Base-by-base conservation (phyloP, 2,329 filamentous ascomycete genomes). In the Cyphellophora europaea region DNA sequence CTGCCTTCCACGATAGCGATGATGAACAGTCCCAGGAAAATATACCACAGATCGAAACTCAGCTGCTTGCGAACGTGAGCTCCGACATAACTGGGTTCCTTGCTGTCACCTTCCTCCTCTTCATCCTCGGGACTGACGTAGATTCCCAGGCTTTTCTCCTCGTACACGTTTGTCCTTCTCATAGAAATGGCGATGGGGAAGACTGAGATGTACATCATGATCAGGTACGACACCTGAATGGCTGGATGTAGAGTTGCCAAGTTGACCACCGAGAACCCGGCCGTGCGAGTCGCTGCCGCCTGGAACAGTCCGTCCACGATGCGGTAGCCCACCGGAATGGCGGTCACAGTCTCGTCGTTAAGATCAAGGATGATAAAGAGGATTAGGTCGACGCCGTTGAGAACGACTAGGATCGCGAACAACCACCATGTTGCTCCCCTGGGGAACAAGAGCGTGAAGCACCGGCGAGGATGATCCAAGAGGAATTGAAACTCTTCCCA, bases 41-140 rank as follows among this genome's bases (percentile, higher is more conserved):
- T 82, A 52, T 87, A 98, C 91, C 91, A 98, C 58, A 98, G 59
- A 61, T 98, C 91, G 63, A 98, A 98, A 35, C 87, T 93, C 21
- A 98, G 72, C 59, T 98, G 91, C 30, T 83, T 78, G 23, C 91
- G 82, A 56, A 98, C 71, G 74, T 98, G 91, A 33, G 84, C 79
- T 3, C 86, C 84, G 33, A 98, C 81, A 49, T 95, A 96, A 41
- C 80, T 89, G 29, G 85, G 74, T 28, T 80, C 72, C 23, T 65
- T 71, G 15, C 70, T 69, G 11, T 72, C 66, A 3, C 66, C 61
- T 2, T 67, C 61, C 2, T 69, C 65, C 2, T 57, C 53, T n/a
- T 69, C 65, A 1, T 72, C 66, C 4, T 85, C 85, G 1, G 91
- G 71, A 1, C 79, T 85, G 46, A 80, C 84, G 48, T 77, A 79